These are phyloP conservation scores for Mycena belliarum DNA, from an alignment of 768 basidiomycete genomes.

Conservation along the genomic window DNA sequence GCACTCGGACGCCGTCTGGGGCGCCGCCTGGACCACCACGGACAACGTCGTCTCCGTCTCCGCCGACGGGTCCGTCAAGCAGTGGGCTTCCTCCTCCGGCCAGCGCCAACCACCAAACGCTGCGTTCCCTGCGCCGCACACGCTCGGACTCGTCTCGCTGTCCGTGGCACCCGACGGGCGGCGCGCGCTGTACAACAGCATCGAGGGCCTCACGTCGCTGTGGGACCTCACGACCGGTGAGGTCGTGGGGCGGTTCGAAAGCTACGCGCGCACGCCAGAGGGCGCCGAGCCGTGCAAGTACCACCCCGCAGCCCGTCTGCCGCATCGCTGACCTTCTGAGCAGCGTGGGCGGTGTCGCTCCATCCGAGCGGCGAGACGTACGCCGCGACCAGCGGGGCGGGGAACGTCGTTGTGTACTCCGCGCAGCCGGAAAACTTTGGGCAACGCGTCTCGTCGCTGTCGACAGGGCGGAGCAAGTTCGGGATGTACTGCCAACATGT, in stretches of 20 bases:
- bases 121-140: conserved; percentile 65
- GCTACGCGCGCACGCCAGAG: conserved; percentile 60
- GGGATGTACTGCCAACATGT: conserved; percentile 77
- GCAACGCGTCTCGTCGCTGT: conserved; percentile 52
- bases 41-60: conserved; percentile 71
- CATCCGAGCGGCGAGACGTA: conserved; percentile 75
- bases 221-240: conserved; percentile 70
- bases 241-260: conserved; percentile 68
- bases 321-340: neutral
- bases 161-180: conserved; percentile 69
- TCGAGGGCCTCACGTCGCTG: conserved; percentile 80
- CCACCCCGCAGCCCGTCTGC: neutral
- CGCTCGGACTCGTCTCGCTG: conserved; percentile 82
- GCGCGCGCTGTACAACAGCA: conserved; percentile 72
- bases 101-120: conserved; percentile 55
- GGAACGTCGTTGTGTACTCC: conserved; percentile 75
- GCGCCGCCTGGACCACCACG: conserved; percentile 66
- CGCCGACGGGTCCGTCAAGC: conserved; percentile 76
- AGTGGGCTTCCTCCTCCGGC: conserved; percentile 69
- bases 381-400: conserved; percentile 70
- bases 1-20: conserved; percentile 82
- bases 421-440: conserved; percentile 69
- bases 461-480: conserved; percentile 73
- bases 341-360: conserved; percentile 85
- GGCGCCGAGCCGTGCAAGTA: conserved; percentile 71